Evolutionary conservation across 306 rosid species (phyloP).

Genomic region (Begonia peltatifolia): DNA sequence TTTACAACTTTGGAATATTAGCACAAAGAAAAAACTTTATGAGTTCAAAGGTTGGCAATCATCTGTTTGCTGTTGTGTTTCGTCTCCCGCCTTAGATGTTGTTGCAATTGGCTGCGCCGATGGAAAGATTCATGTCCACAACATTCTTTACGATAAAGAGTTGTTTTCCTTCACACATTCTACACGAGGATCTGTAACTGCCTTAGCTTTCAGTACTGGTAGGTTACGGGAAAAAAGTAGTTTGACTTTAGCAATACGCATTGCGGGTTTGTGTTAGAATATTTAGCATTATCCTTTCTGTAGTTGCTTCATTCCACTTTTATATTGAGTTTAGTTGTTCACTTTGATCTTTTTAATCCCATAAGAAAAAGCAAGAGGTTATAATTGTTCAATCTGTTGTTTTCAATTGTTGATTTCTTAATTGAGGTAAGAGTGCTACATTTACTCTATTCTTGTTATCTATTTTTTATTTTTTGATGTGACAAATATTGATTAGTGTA

Average conservation of each 20-base stretch:
- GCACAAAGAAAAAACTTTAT: constrained; percentile 58
- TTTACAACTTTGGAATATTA: constrained; percentile 89
- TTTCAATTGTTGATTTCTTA: neutral
- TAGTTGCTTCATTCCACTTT: too few relatives aligned
- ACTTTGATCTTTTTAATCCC: too few relatives aligned
- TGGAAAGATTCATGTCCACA: constrained; percentile 71
- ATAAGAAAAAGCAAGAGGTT: too few relatives aligned
- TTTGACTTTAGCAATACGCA: neutral
- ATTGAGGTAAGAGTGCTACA: too few relatives aligned
- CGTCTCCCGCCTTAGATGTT: constrained; percentile 87
- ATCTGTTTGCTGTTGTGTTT: constrained; percentile 52
- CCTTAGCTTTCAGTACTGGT: constrained; percentile 89
- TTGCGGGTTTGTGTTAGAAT: neutral
- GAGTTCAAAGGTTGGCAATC: constrained; percentile 95
- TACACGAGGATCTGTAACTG: constrained; percentile 79
- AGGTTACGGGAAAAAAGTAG: neutral
- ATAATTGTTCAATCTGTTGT: neutral
- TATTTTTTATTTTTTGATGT: too few relatives aligned
- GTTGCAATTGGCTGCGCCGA: constrained; percentile 89
- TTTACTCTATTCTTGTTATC: too few relatives aligned
- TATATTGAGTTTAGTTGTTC: too few relatives aligned
- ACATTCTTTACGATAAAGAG: constrained; percentile 69
- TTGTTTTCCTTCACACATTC: constrained; percentile 73
- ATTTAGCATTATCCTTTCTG: neutral
- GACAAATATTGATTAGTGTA: too few relatives aligned